phyloP scores from a whole-genome alignment of 352 stramenopile species.

The Peronospora farinosa region DNA sequence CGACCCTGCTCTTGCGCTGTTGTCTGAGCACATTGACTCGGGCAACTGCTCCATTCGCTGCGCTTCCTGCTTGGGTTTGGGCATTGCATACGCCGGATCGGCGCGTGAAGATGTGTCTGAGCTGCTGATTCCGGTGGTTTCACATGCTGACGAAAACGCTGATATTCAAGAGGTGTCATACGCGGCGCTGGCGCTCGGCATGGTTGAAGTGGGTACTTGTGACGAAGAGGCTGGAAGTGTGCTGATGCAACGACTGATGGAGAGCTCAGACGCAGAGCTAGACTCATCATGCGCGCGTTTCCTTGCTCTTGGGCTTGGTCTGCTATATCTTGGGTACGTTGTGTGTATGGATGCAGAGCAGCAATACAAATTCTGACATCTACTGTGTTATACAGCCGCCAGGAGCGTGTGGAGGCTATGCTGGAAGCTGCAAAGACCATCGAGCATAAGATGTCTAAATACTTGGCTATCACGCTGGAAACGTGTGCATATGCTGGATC shows the following conservation, averaged over 20 bases:
- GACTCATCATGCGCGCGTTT: slow-evolving; percentile 94
- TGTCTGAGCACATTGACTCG: slow-evolving; percentile 96
- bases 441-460: slow-evolving; percentile 96
- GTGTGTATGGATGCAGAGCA: slow-evolving; percentile 8
- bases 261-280: slow-evolving; percentile 95
- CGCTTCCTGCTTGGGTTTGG: slow-evolving; percentile 92
- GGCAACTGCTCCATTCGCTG: slow-evolving; percentile 92
- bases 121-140: slow-evolving; percentile 92
- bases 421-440: slow-evolving; percentile 97
- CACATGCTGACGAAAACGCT: slow-evolving; percentile 85
- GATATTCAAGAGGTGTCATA: slow-evolving; percentile 90
- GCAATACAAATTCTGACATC: slow-evolving; percentile 86
- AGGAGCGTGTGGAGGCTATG: slow-evolving; percentile 97
- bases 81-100: slow-evolving; percentile 96
- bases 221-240: slow-evolving; percentile 95
- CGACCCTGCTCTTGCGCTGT: slow-evolving; percentile 93
- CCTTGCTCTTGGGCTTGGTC: slow-evolving; percentile 93
- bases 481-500: slow-evolving; percentile 97
- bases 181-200: slow-evolving; percentile 93
- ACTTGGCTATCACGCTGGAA: slow-evolving; percentile 94
- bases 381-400: slow-evolving; percentile 48
- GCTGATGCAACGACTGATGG: slow-evolving; percentile 97
- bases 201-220: slow-evolving; percentile 98
- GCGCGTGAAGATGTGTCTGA: slow-evolving; percentile 96
- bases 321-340: slow-evolving; percentile 95